Percentiles rank a stretch among this genome's conserved stretches.
Evolutionary conservation across 768 basidiomycete species (phyloP).

Genomic region (Botryobasidium botryosum): DNA sequence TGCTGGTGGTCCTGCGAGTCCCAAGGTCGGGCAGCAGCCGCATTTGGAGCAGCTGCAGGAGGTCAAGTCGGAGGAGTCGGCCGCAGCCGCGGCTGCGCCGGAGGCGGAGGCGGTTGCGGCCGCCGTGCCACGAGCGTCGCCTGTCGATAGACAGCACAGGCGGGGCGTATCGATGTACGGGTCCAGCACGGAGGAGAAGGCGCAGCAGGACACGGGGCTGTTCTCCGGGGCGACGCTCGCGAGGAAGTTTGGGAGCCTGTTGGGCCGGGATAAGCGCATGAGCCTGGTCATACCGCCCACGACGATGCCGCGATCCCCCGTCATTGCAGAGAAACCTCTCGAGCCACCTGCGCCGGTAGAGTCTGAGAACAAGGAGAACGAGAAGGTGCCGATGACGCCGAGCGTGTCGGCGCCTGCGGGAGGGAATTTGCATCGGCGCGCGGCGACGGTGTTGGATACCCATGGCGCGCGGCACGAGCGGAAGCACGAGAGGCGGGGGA

Average conservation of each 20-base stretch:
- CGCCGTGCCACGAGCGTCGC: background rate
- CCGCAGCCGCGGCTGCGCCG: background rate
- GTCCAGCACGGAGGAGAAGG: conserved; percentile 16
- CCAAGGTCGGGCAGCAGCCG: background rate
- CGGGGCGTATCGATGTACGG: background rate
- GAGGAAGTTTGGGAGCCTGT: conserved; percentile 56
- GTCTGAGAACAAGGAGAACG: conserved; percentile 9
- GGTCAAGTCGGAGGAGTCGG: background rate
- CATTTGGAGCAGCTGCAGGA: background rate
- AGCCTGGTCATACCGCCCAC: conserved; percentile 1
- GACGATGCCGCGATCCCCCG: too few relatives aligned
- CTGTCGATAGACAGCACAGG: background rate
- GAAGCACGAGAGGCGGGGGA: conserved; percentile 60
- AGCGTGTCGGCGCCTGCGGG: conserved; percentile 13
- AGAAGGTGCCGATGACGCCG: conserved; percentile 12
- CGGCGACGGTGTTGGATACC: conserved; percentile 62
- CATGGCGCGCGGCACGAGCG: conserved; percentile 31
- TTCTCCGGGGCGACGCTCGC: conserved; percentile 56
- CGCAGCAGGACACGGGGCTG: conserved; percentile 17
- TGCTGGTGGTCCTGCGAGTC: background rate
- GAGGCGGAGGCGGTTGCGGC: conserved; percentile 3
- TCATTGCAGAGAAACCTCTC: too few relatives aligned
- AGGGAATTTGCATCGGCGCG: conserved; percentile 46
- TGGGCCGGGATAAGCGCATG: conserved; percentile 31
- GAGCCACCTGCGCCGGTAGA: background rate